Conservation (phyloP, 495 filamentous ascomycete genomes). For the Eremomyces bilateralis region DNA sequence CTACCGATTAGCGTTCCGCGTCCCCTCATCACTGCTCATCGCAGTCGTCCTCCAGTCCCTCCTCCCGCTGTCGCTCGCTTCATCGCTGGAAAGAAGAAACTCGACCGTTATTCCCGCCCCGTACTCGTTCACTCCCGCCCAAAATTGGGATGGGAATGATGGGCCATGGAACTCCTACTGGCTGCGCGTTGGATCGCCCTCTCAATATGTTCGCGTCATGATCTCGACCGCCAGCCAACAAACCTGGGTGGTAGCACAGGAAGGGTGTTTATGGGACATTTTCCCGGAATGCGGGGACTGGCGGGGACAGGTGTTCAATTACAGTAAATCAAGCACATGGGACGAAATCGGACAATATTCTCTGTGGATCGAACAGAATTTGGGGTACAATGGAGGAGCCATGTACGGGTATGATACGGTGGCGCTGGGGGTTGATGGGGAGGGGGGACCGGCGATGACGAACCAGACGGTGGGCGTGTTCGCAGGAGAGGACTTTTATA, state of each 20-base stretch:
- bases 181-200: conserved; percentile 26
- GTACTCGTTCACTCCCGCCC: conserved; percentile 16
- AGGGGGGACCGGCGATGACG: conserved; percentile 22
- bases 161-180: conserved; percentile 31
- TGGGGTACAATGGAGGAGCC: conserved; percentile 23
- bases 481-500: conserved; percentile 26
- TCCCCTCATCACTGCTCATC: neutral
- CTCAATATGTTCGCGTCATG: conserved; percentile 24
- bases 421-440: conserved; percentile 22
- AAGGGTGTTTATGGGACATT: conserved; percentile 11
- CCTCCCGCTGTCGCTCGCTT: neutral
- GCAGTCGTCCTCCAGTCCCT: neutral
- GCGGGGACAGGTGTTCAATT: conserved; percentile 11
- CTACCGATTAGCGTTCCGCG: neutral
- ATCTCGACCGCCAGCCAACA: conserved; percentile 25
- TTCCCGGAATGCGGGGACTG: conserved; percentile 10
- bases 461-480: conserved; percentile 28
- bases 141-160: conserved; percentile 29
- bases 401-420: conserved; percentile 30
- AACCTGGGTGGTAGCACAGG: conserved; percentile 21
- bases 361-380: conserved; percentile 10
- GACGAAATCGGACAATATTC: conserved; percentile 11
- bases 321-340: conserved; percentile 11
- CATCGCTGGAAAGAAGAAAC: neutral
- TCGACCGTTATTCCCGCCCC: conserved; percentile 9